phyloP scores from a whole-genome alignment of 2,329 filamentous ascomycete genomes.

The Diplodia corticola region DNA sequence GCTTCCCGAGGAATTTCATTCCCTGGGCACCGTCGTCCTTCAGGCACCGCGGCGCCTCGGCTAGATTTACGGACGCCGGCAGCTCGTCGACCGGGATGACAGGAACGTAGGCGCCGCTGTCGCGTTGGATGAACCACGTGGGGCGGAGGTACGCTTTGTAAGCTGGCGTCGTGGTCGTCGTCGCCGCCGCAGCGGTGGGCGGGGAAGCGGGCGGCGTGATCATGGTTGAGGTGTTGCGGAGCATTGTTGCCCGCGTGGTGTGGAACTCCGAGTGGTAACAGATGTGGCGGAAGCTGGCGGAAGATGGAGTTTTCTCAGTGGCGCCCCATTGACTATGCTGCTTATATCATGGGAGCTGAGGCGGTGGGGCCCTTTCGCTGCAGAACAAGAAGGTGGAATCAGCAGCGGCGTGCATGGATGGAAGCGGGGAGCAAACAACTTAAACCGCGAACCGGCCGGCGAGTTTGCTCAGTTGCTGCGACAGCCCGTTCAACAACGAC shows the following conservation, averaged over 20 bases:
- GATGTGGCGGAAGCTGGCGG: not conserved
- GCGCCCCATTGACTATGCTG: not conserved
- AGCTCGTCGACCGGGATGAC: slow-evolving; percentile 48
- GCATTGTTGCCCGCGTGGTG: not conserved
- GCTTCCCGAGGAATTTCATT: slow-evolving; percentile 34
- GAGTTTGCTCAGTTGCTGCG: not conserved
- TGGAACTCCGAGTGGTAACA: not conserved
- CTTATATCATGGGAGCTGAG: not conserved
- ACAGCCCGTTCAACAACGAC: too few relatives aligned
- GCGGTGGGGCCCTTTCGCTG: not conserved
- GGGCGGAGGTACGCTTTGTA: slow-evolving; percentile 24
- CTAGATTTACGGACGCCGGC: slow-evolving; percentile 39
- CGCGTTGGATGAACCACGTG: slow-evolving; percentile 43
- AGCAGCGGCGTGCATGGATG: not conserved
- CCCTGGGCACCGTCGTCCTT: slow-evolving; percentile 32
- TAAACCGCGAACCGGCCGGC: not conserved
- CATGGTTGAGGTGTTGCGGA: not conserved
- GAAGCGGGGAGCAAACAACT: not conserved
- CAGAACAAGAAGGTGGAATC: not conserved
- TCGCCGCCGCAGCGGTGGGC: too few relatives aligned
- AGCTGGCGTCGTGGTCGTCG: not conserved
- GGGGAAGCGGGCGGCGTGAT: not conserved
- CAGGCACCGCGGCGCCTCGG: slow-evolving; percentile 39
- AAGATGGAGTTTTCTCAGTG: not conserved
- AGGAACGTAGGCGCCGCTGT: slow-evolving; percentile 39